phyloP scores from a whole-genome alignment of 805 yeast genomes.

The Candida oleophila region DNA sequence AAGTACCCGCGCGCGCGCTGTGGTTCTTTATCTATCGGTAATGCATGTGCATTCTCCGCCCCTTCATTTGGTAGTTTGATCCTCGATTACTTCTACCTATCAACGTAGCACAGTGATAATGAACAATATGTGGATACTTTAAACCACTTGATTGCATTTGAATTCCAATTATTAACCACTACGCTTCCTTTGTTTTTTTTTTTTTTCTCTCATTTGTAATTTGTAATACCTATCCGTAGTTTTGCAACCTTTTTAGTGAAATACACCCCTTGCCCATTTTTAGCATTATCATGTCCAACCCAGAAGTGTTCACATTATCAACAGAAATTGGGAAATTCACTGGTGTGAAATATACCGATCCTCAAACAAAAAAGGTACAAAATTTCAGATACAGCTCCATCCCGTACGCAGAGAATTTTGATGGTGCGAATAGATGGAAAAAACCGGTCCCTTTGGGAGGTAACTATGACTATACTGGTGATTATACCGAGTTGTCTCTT shows the following conservation, averaged over 20 bases:
- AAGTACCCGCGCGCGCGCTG: background rate
- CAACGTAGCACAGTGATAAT: too few species aligned
- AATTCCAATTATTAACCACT: too few species aligned
- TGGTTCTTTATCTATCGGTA: background rate
- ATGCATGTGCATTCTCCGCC: background rate
- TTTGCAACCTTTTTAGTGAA: too few species aligned
- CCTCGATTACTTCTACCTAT: background rate
- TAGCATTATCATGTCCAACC: background rate
- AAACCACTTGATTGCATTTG: too few species aligned
- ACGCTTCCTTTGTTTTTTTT: too few species aligned
- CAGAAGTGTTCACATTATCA: background rate
- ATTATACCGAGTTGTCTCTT: constrained; percentile 30
- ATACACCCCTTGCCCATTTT: too few species aligned
- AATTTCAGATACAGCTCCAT: constrained; percentile 21
- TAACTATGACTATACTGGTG: constrained; percentile 37
- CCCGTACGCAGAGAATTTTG: constrained; percentile 33
- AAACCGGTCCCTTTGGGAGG: constrained; percentile 31
- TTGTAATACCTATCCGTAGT: background rate
- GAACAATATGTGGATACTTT: too few species aligned
- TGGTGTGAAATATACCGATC: background rate
- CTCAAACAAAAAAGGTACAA: constrained; percentile 1
- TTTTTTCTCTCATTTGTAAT: background rate
- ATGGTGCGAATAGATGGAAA: constrained; percentile 29
- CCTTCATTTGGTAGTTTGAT: background rate
- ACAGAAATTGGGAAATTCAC: constrained; percentile 1